Conservation (phyloP, 2,329 filamentous ascomycete genomes). For the Hymenoscyphus occultus region DNA sequence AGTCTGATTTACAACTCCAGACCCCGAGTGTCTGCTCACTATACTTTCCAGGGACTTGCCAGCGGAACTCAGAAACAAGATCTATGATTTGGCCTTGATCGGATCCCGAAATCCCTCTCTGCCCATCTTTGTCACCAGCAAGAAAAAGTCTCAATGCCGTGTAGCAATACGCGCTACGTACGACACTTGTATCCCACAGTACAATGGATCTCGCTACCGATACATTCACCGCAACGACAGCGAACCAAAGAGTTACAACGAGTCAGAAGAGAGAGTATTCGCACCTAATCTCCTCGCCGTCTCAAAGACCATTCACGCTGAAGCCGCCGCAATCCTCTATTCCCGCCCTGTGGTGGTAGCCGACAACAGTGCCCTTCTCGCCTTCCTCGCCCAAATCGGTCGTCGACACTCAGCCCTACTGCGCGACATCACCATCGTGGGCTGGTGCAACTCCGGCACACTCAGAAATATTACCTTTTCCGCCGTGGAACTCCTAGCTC, state of each 20-base stretch:
- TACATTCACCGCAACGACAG: background rate
- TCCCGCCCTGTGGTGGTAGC: background rate
- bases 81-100: background rate
- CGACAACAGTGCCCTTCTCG: background rate
- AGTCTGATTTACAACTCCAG: background rate
- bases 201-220: background rate
- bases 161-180: background rate
- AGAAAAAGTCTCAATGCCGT: background rate
- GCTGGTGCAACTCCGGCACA: background rate
- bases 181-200: background rate
- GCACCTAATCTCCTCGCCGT: background rate
- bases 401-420: background rate
- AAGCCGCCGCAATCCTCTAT: background rate
- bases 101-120: background rate
- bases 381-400: background rate
- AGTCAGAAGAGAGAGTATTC: background rate
- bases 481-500: background rate
- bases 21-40: background rate
- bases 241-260: background rate
- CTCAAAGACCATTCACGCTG: background rate
- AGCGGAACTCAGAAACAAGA: background rate
- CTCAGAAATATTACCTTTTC: background rate
- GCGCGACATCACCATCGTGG: background rate
- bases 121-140: background rate
- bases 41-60: background rate